Conservation (phyloP, 2,329 filamentous ascomycete genomes). For the Cytospora paraplurivora region DNA sequence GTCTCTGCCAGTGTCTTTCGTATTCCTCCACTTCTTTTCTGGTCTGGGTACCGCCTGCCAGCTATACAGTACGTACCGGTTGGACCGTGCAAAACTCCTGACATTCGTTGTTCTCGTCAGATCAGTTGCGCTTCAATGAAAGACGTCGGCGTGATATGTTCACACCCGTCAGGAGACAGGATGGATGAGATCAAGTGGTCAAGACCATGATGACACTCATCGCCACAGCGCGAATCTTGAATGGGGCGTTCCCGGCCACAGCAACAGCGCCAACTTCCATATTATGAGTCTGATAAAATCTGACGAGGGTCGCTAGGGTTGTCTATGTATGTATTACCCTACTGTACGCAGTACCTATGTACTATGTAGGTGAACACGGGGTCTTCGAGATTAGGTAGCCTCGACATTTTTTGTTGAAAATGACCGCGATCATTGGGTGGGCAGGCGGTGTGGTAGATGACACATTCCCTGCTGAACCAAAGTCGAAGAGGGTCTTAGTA, state of each 20-base stretch:
- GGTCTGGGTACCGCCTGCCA: neutral
- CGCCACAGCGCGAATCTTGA: neutral
- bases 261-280: neutral
- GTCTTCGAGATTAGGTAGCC: neutral
- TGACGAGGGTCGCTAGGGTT: neutral
- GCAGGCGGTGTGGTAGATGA: slow-evolving; percentile 27
- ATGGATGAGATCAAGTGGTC: slow-evolving; percentile 1
- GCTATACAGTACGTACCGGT: neutral
- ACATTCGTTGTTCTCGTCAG: neutral
- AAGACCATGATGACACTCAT: neutral
- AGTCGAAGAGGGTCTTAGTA: slow-evolving; percentile 21
- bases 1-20: slow-evolving; percentile 7
- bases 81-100: neutral
- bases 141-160: neutral
- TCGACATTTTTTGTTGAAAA: slow-evolving; percentile 1
- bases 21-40: slow-evolving; percentile 3
- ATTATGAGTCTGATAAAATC: neutral
- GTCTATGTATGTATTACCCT: neutral
- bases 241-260: slow-evolving; percentile 5
- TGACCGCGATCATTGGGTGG: slow-evolving; percentile 26
- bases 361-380: neutral
- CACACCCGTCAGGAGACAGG: neutral
- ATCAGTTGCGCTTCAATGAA: neutral
- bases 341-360: neutral
- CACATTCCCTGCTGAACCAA: slow-evolving; percentile 22